Base-by-base conservation (phyloP, 164 flowering plant species). In the Kingdonia uniflora region DNA sequence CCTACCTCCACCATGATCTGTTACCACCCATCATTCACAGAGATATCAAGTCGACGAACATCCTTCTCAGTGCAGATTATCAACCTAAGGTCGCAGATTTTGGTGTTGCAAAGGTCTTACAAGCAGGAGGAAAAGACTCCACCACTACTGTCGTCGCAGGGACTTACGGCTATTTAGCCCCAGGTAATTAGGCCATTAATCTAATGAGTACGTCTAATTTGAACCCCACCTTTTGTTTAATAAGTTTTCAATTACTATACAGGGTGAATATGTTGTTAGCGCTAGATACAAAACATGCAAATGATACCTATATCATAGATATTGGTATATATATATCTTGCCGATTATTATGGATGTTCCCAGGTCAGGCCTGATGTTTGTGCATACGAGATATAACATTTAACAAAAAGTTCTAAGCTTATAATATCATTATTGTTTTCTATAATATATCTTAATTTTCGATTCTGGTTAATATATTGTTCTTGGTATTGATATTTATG, bases 71-170 rank as follows among this genome's bases (percentile, higher is more conserved):
- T 64, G 74, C 72, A 12, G 76, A 86, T 57, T 78, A 75, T 62
- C 74, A 76, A 57, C 85, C 99, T 19, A 92, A 88, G 62, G 97
- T 92, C 14, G 97, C 99, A 26, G 99, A 92, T 58, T 92, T 92
- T 56, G 99, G 99, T 33, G 80, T 92, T 11, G 97, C 97, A 54
- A 88, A 92, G 69, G 92, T 92, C 43, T 60, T 92, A 67, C 91
- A 78, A 61, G 89, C 89, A 25, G 71, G 77, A 69, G 82, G 87
- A 21, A 81, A 76, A 59, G 97, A 88, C 33, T 81, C 89, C 33
- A 77, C 78, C 45, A 76, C 89, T 1, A 84, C 90, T 12, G 74
- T 71, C 24, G 63, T 88, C 56, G 99, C 95, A 11, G 99, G 99
- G 26, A 88, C 99, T 10, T 92, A 82, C 48, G 97, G 99, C 12